phyloP scores from a whole-genome alignment of 2,329 filamentous ascomycete species.

The Fusarium sp. region DNA sequence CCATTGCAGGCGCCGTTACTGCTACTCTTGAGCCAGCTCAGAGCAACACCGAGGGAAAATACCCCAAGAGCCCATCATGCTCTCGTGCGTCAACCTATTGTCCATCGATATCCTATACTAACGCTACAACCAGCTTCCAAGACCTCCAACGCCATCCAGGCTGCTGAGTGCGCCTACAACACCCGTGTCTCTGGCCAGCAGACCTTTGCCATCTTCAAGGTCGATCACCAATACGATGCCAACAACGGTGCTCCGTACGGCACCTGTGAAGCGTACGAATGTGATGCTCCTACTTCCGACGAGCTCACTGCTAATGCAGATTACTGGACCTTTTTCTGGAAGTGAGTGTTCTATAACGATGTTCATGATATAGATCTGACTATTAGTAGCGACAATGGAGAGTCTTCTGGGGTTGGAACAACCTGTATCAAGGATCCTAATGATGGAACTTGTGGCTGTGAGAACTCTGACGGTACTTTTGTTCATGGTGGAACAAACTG shows the following conservation, averaged over 20 bases:
- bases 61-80: constrained; percentile 31
- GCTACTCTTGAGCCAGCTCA: constrained; percentile 38
- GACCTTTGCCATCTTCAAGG: constrained; percentile 39
- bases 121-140: constrained; percentile 24
- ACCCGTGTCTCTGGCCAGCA: constrained; percentile 38
- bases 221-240: constrained; percentile 38
- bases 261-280: constrained; percentile 35
- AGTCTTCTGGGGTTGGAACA: constrained; percentile 36
- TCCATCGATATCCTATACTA: not conserved
- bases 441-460: constrained; percentile 37
- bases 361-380: not conserved
- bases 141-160: constrained; percentile 37
- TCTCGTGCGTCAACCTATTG: constrained; percentile 4
- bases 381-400: constrained; percentile 19
- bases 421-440: constrained; percentile 38
- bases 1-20: constrained; percentile 27
- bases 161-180: constrained; percentile 40
- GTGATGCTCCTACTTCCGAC: constrained; percentile 23
- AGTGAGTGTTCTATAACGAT: constrained; percentile 7
- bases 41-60: constrained; percentile 40
- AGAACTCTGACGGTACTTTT: constrained; percentile 39
- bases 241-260: constrained; percentile 40
- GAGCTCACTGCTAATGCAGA: constrained; percentile 26
- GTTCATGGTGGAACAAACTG: constrained; percentile 31
- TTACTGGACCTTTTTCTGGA: constrained; percentile 43